phyloP scores from a whole-genome alignment of 2,329 filamentous ascomycete species.

The Fusarium sp. region DNA sequence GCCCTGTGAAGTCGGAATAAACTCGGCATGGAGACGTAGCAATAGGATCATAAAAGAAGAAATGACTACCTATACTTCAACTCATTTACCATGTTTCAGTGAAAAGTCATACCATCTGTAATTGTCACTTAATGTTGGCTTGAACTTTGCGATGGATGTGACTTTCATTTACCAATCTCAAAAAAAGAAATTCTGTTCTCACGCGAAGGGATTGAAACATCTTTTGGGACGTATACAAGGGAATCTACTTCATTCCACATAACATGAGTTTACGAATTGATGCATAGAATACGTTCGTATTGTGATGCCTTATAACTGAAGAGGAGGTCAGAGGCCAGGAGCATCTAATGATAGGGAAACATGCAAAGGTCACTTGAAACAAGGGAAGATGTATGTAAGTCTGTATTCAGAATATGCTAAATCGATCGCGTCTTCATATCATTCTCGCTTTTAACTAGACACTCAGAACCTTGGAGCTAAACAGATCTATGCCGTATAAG shows the following conservation, averaged over 20 bases:
- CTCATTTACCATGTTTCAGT: not conserved
- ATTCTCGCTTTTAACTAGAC: not conserved
- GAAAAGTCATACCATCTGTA: not conserved
- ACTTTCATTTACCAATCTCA: not conserved
- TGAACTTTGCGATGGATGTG: not conserved
- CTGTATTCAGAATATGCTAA: not conserved
- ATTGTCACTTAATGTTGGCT: not conserved
- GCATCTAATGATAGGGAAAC: not conserved
- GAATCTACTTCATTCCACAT: not conserved
- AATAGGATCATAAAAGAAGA: not conserved
- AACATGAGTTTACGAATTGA: not conserved
- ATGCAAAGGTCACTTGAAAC: not conserved
- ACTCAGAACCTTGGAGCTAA: not conserved
- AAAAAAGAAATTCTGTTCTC: not conserved
- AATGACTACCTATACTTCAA: not conserved
- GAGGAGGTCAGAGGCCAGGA: not conserved
- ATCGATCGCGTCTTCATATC: not conserved
- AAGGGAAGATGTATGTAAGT: not conserved
- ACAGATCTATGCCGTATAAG: slow-evolving; percentile 48
- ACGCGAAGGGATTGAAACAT: not conserved
- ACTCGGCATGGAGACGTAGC: not conserved
- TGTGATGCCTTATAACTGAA: not conserved
- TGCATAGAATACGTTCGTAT: not conserved
- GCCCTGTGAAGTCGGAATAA: not conserved
- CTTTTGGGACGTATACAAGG: not conserved